phyloP scores from a whole-genome alignment of 2,329 filamentous ascomycete genomes.

The Byssochlamys sp. region DNA sequence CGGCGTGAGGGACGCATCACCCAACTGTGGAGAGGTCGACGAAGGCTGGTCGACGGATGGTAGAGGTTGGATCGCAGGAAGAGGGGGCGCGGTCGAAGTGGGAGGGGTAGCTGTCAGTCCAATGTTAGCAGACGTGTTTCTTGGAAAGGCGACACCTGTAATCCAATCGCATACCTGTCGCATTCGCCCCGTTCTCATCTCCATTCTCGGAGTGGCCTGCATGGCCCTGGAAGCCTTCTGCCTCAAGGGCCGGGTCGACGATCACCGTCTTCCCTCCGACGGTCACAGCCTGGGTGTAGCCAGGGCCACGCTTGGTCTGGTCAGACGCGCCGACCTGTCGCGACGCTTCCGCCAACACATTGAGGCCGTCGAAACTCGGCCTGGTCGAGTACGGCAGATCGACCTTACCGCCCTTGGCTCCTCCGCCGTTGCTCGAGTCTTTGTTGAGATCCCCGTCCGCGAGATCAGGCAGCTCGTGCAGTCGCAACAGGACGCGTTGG shows the following conservation, averaged over 20 bases:
- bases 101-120: conserved; percentile 19
- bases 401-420: conserved; percentile 26
- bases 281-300: conserved; percentile 31
- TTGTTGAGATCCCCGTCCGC: conserved; percentile 30
- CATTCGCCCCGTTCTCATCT: conserved; percentile 17
- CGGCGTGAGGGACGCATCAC: conserved; percentile 23
- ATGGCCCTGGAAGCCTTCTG: conserved; percentile 29
- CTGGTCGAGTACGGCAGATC: conserved; percentile 39
- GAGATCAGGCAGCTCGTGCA: conserved; percentile 58
- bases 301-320: conserved; percentile 34
- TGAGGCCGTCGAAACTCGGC: conserved; percentile 67
- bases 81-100: conserved; percentile 18
- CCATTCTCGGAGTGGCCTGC: conserved; percentile 16
- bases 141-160: not conserved
- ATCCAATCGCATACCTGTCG: conserved; percentile 11
- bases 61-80: conserved; percentile 24
- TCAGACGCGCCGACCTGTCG: conserved; percentile 57
- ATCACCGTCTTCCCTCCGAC: conserved; percentile 33
- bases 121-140: not conserved
- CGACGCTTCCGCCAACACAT: conserved; percentile 80
- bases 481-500: conserved; percentile 62
- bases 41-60: conserved; percentile 20
- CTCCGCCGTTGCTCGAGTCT: conserved; percentile 27
- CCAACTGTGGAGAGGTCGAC: conserved; percentile 27
- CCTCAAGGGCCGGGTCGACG: conserved; percentile 35